These are phyloP conservation scores for Epichloe baconii DNA, from an alignment of 2,329 filamentous ascomycete genomes.

Conservation along the genomic window DNA sequence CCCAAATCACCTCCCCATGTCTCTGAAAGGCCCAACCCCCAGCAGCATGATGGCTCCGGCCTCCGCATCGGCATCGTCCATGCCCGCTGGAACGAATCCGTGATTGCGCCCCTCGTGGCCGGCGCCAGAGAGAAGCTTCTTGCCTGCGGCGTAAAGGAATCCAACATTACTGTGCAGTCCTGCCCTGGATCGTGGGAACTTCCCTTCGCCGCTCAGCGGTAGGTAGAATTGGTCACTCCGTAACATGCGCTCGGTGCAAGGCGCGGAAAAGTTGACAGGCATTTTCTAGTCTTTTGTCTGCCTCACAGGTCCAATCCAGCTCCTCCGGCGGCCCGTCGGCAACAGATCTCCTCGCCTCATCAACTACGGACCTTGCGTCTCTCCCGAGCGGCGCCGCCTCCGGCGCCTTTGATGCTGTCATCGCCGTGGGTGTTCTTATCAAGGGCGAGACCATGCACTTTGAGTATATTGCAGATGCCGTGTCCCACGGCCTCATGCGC, in stretches of 20 bases:
- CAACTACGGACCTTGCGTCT: conserved; percentile 52
- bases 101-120: conserved; percentile 74
- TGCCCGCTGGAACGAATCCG: conserved; percentile 82
- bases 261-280: too few relatives aligned
- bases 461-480: conserved; percentile 90
- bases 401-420: conserved; percentile 77
- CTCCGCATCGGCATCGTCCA: conserved; percentile 92
- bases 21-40: conserved; percentile 42
- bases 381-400: conserved; percentile 28
- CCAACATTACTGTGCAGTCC: conserved; percentile 79
- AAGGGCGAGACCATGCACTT: conserved; percentile 99
- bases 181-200: conserved; percentile 94
- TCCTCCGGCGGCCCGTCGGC: conserved; percentile 49
- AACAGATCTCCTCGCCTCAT: conserved; percentile 61
- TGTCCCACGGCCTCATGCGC: conserved; percentile 86
- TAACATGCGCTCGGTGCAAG: too few relatives aligned
- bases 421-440: conserved; percentile 91
- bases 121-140: conserved; percentile 70
- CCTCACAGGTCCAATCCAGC: conserved; percentile 72
- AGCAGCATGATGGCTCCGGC: conserved; percentile 52
- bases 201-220: conserved; percentile 80
- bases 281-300: conserved; percentile 56
- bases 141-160: conserved; percentile 66
- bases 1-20: conserved; percentile 18
- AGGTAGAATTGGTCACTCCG: conserved; percentile 11